Evolutionary conservation across 176 grass and related monocot genomes (phyloP).

Genomic region (Cymbopogon citratus): DNA sequence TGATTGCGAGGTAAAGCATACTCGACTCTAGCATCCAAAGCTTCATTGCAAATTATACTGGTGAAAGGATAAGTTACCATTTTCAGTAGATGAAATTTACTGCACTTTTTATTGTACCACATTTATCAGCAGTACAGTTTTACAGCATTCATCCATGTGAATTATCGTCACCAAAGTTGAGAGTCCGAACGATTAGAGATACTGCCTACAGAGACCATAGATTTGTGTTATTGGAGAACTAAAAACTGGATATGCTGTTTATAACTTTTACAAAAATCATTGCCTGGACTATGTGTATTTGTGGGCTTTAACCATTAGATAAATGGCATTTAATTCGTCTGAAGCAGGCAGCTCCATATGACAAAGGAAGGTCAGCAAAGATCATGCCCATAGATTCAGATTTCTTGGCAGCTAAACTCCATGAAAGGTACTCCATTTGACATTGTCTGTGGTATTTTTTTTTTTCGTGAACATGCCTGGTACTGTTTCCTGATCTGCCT

Average conservation of each 20-base stretch:
- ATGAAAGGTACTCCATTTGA: constrained; percentile 59
- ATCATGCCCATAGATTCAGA: constrained; percentile 52
- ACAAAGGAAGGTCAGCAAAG: constrained; percentile 57
- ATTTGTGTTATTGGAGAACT: neutral
- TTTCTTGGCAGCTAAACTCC: constrained; percentile 51
- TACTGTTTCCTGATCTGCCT: constrained; percentile 3
- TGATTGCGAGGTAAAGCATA: constrained; percentile 53
- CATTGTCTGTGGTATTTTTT: neutral
- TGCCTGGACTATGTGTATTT: neutral
- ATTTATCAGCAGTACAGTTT: neutral
- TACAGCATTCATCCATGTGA: neutral
- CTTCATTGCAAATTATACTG: neutral
- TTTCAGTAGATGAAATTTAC: neutral
- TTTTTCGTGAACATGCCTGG: neutral
- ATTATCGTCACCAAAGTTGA: neutral
- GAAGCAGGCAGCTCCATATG: constrained; percentile 34
- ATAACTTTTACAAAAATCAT: neutral
- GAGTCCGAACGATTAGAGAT: neutral
- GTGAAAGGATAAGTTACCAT: neutral
- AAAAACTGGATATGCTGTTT: neutral
- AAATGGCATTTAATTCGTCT: constrained; percentile 19
- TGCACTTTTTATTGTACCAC: neutral
- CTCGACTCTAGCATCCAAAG: neutral
- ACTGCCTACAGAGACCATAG: neutral
- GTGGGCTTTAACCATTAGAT: neutral